Evolutionary conservation across 768 basidiomycete species (phyloP), one percentile per base, ranked within the genome.

Genomic region (Macrolepiota albuminosa): DNA sequence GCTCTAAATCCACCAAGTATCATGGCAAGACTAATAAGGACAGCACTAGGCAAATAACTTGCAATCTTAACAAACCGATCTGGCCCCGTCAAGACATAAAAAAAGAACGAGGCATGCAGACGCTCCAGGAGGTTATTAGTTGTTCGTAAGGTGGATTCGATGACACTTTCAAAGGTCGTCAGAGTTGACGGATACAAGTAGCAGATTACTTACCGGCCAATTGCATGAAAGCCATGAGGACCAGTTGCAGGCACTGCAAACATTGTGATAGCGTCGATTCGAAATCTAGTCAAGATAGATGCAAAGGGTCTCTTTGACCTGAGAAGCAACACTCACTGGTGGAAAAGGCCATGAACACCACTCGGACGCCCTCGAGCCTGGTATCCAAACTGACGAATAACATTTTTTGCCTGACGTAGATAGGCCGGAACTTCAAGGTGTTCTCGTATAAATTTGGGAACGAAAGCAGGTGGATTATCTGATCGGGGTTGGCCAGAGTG

Each of bases 21-120:
- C 80, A 97, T 83, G 0, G 87, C 89, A 13, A 91, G 81, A 40
- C 92, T 91, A 57, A 97, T 81, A 3, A 98, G 70, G 40, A 98
- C 81, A 0, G 85, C 91, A 57, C 91, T 92, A 0, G 96, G 95
- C 7, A 99, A 80, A 72, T 93, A 99, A 66, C 79, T 84, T 2
- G 95, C 95, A 33, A 98, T 93, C 69, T 95, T 91, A 65, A 93
- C 81, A 75, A 96, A 97, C 1, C 79, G 81, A 40, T 78, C 73
- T 2, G 78, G 74, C 24, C 71, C 76, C 14, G 88, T 82, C 60
- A 93, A 75, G 61, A 98, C 78, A 75, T 95, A 98, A 76, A 98
- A 95, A 78, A 98, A 98, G 74, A 96, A 95, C 0, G 96, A 98
- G 2, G 95, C 95, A 71, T 99, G 97, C 24, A 98, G 84, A 16